A percentile compares a stretch with the other conserved stretches of the same genome.
These are phyloP conservation scores for Agrocybe pediades DNA, from an alignment of 768 basidiomycete species.

Conservation along the genomic window DNA sequence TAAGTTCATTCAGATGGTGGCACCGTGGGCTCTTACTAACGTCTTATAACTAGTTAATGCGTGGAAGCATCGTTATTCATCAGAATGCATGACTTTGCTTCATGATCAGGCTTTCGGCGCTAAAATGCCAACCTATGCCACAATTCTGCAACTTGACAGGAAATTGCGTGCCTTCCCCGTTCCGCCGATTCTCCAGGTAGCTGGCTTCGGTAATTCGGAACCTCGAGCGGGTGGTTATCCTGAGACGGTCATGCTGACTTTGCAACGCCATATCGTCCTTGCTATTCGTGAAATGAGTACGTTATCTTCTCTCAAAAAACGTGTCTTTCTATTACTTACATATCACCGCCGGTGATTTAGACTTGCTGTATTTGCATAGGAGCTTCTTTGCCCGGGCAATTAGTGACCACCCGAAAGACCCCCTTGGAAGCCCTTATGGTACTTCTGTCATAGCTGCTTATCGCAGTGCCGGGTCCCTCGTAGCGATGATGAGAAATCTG, in stretches of 20 bases:
- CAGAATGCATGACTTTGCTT: constrained; percentile 68
- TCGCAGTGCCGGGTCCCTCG: constrained; percentile 69
- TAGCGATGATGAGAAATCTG: constrained; percentile 70
- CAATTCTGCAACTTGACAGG: constrained; percentile 66
- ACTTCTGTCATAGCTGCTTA: constrained; percentile 76
- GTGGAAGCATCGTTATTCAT: constrained; percentile 71
- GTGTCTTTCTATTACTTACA: constrained; percentile 7
- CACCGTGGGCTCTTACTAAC: neutral
- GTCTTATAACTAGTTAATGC: constrained; percentile 55
- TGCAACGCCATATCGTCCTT: constrained; percentile 69
- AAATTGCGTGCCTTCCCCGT: constrained; percentile 71
- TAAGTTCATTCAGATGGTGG: constrained; percentile 31
- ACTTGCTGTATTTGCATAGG: constrained; percentile 70
- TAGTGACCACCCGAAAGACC: constrained; percentile 73
- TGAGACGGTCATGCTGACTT: constrained; percentile 53
- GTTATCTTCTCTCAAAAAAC: constrained; percentile 26
- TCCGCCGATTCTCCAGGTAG: constrained; percentile 65
- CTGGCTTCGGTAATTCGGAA: constrained; percentile 62
- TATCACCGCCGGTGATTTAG: constrained; percentile 36
- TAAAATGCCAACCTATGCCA: constrained; percentile 67
- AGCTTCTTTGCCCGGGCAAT: constrained; percentile 76
- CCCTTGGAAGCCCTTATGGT: constrained; percentile 70
- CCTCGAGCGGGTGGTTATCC: constrained; percentile 44
- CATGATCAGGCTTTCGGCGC: constrained; percentile 76
- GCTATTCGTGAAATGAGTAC: constrained; percentile 71